Evolutionary conservation across 2,329 filamentous ascomycete species (phyloP).

Genomic region (Esteya vermicola): DNA sequence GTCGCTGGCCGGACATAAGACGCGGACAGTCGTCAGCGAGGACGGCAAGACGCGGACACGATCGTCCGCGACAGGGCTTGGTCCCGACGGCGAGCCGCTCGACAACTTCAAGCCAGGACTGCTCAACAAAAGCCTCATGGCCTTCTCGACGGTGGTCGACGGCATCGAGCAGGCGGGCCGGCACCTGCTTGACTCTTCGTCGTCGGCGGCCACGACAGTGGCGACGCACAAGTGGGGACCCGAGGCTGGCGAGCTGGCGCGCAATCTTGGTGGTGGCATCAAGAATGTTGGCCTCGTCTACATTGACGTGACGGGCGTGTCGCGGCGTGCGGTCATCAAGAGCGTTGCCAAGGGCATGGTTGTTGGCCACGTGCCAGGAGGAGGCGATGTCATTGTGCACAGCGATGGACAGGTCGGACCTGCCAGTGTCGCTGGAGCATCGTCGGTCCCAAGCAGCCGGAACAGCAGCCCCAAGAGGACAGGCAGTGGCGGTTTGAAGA

Average conservation of each 20-base stretch:
- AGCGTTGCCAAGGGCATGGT: constrained; percentile 96
- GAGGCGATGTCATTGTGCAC: constrained; percentile 58
- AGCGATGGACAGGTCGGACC: constrained; percentile 21
- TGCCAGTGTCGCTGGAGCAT: neutral
- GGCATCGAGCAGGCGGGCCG: constrained; percentile 81
- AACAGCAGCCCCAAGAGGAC: neutral
- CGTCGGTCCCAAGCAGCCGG: neutral
- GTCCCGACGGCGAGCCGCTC: constrained; percentile 53
- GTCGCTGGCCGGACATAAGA: constrained; percentile 32
- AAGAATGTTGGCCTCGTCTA: constrained; percentile 97
- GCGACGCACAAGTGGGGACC: constrained; percentile 80
- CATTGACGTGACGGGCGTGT: constrained; percentile 90
- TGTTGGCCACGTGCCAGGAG: constrained; percentile 62
- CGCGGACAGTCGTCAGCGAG: neutral
- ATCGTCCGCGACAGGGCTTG: constrained; percentile 40
- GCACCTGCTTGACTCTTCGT: constrained; percentile 59
- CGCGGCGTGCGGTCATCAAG: constrained; percentile 77
- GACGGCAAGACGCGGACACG: neutral
- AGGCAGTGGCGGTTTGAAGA: too few relatives aligned
- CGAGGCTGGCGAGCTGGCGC: constrained; percentile 69
- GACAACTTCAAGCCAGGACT: constrained; percentile 73
- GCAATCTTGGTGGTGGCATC: constrained; percentile 66
- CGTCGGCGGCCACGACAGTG: constrained; percentile 68
- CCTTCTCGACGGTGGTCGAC: constrained; percentile 87
- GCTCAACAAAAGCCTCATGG: constrained; percentile 91